Evolutionary conservation across 2,329 filamentous ascomycete species (phyloP), one percentile per base, ranked within the genome.

Genomic region (Ophiosphaerella herpotricha): DNA sequence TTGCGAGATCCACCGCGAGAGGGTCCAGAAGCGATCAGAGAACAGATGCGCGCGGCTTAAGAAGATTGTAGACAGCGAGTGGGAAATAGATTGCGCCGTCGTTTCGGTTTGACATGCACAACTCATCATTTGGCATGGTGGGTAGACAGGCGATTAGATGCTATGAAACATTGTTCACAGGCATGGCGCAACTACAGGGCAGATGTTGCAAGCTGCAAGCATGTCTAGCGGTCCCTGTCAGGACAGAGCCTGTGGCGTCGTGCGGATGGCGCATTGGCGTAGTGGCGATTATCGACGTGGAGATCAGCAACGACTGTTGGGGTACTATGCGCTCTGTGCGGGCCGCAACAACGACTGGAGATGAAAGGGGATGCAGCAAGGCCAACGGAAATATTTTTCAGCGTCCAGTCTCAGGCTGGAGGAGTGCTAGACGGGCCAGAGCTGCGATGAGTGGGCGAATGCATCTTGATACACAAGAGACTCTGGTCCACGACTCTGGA

Each of bases 381-480:
- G 33, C 24, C 18, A 33, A 36, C 43, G 38, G 47, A 43, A 46
- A 40, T 52, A 53, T 37, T 54, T 50, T 50, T 41, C 31, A 36
- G 42, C 50, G 48, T 21, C 18, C 18, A 21, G 18, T 21, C 18
- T 21, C 18, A 4, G 18, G 4, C 18, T 21, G 18, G 18, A 50
- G 50, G 52, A 43, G 3, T 32, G 43, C 36, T 4, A 32, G 23
- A 39, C 31, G 45, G 26, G 35, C 24, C 32, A 41, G 41, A 41
- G 43, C 47, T 33, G 21, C 46, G 41, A 39, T 47, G 26, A 48
- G 41, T 47, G 49, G 60, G 58, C 55, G 63, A 63, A 46, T 58
- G 50, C 54, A 52, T 60, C 40, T 46, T 64, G 62, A 65, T 54
- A 64, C 57, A 52, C 52, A 54, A 53, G 51, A 55, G 47, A 16